Evolutionary conservation across 768 basidiomycete species (phyloP), one percentile per base, ranked within the genome.

Genomic region (Tylopilus rubrobrunneus): DNA sequence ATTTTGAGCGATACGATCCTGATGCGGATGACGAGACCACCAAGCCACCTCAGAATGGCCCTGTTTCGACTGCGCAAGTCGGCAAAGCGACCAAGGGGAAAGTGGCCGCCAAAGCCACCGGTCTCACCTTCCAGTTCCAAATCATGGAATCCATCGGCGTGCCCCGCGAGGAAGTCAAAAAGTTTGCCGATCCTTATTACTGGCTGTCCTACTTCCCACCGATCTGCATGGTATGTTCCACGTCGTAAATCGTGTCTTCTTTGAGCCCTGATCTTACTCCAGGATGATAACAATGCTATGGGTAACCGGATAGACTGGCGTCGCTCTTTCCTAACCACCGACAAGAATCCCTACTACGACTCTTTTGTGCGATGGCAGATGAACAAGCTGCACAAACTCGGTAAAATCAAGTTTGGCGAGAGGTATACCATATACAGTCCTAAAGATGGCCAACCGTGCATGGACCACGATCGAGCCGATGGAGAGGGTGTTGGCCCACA

Each of bases 291-390:
- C 67, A 86, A 84, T 55, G 76, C 84, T 1, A 83, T 98, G 62
- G 97, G 97, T n/a, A 87, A 93, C 5, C 86, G 96, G 50, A 89
- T 98, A 62, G 97, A 99, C 74, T 99, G 97, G 97, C 85, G 97
- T 48, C 83, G 97, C 47, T 79, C 85, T 10, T 98, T 99, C 77
- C 70, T 98, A 59, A 98, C 97, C 0, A 98, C 97, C 25, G 87
- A 93, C 48, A 85, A 86, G 21, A 99, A 99, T 71, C 97, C 95
- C 1, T 99, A 96, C 74, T 99, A 92, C 68, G 97, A 99, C 71
- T 73, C 89, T 2, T 98, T 99, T 66, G 92, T 99, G 45, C 86
- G 94, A 33, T 99, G 97, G 97, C 97, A 99, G 67, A 85, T 93
- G 71, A 98, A 96, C 78, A 93, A 91, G 68, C 79, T 98, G 9